Percentiles rank a stretch among this genome's conserved stretches.
phyloP scores from a whole-genome alignment of 2,329 filamentous ascomycete species.

The Salinomyces thailandicus region DNA sequence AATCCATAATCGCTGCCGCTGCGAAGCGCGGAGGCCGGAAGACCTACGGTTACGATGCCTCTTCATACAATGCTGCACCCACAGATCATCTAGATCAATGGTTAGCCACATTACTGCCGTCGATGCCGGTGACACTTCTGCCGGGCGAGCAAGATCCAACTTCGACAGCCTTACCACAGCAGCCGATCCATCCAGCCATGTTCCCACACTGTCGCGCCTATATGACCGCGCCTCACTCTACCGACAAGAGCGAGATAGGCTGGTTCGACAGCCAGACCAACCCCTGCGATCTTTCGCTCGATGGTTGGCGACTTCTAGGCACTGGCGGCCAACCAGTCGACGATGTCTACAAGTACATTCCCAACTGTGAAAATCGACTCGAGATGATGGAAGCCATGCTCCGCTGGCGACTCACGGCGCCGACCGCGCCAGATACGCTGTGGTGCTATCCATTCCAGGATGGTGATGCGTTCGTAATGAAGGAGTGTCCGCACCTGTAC shows the following conservation, averaged over 20 bases:
- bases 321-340: constrained; percentile 88
- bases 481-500: constrained; percentile 78
- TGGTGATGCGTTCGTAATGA: constrained; percentile 80
- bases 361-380: constrained; percentile 55
- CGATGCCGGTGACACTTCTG: constrained; percentile 78
- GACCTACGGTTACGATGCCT: constrained; percentile 91
- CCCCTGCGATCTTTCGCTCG: constrained; percentile 81
- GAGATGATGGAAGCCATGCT: constrained; percentile 93
- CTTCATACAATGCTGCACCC: constrained; percentile 75
- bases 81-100: constrained; percentile 77
- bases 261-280: constrained; percentile 91
- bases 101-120: constrained; percentile 68
- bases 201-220: constrained; percentile 69
- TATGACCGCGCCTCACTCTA: constrained; percentile 34
- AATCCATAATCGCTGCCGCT: constrained; percentile 31
- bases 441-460: constrained; percentile 97
- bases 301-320: constrained; percentile 78
- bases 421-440: constrained; percentile 89
- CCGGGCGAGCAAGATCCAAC: constrained; percentile 79
- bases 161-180: constrained; percentile 81
- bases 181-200: constrained; percentile 86
- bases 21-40: constrained; percentile 43
- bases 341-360: constrained; percentile 83
- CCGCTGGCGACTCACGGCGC: constrained; percentile 80
- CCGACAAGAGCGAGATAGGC: constrained; percentile 37